phyloP scores from a whole-genome alignment of 257 asterid genomes.

The Forsythia viridissima region DNA sequence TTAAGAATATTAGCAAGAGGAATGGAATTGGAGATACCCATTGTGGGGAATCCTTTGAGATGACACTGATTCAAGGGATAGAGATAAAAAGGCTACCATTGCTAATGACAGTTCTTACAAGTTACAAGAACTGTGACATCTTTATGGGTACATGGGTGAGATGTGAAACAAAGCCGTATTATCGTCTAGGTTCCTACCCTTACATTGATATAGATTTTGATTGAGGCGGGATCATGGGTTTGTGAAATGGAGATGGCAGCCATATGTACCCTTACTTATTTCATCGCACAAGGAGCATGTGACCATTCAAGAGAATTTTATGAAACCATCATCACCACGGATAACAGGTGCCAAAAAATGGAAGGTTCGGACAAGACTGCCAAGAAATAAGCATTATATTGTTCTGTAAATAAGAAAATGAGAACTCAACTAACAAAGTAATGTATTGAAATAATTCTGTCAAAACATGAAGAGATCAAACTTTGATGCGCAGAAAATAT shows the following conservation, averaged over 20 bases:
- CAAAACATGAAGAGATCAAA: background rate
- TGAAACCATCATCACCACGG: background rate
- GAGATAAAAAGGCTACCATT: slow-evolving; percentile 17
- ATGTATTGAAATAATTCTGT: no score
- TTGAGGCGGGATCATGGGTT: slow-evolving; percentile 67
- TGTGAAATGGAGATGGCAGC: slow-evolving; percentile 88
- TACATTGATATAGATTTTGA: slow-evolving; percentile 72
- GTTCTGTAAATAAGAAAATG: background rate
- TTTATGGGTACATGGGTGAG: slow-evolving; percentile 72
- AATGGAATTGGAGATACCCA: slow-evolving; percentile 11
- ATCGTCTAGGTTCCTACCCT: slow-evolving; percentile 59
- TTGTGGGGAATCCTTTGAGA: slow-evolving; percentile 25
- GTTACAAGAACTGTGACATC: no score
- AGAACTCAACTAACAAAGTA: background rate
- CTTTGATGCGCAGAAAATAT: background rate
- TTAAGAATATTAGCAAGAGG: slow-evolving; percentile 23
- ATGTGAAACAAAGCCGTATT: slow-evolving; percentile 52
- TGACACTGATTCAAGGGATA: slow-evolving; percentile 17
- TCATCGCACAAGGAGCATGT: background rate
- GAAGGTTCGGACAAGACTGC: background rate
- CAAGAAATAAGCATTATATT: no score
- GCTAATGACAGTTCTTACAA: background rate
- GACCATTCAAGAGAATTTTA: background rate
- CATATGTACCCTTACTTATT: slow-evolving; percentile 26
- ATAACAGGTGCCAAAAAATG: background rate